Percentiles rank a stretch among this genome's conserved stretches.
Conservation (phyloP, 768 basidiomycete genomes). For the Scleroderma citrinum region DNA sequence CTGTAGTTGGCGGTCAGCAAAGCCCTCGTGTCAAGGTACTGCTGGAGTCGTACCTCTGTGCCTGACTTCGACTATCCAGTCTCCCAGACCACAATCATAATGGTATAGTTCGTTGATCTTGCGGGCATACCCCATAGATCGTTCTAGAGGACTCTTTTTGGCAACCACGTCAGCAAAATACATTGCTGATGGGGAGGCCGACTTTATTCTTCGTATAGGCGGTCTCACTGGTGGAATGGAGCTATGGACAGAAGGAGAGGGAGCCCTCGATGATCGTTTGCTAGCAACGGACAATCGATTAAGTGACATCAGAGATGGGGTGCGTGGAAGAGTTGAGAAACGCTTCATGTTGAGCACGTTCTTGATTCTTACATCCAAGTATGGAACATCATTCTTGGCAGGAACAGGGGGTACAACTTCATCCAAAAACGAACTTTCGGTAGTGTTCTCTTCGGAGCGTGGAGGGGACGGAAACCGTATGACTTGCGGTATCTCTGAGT, state of each 20-base stretch:
- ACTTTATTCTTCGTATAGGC: constrained; percentile 28
- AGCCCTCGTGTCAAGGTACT: background rate
- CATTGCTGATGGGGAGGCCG: constrained; percentile 60
- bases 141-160: constrained; percentile 54
- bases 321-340: constrained; percentile 56
- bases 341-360: constrained; percentile 33
- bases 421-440: constrained; percentile 8
- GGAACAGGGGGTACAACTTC: constrained; percentile 26
- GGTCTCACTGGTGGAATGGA: constrained; percentile 20
- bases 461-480: constrained; percentile 12
- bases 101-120: constrained; percentile 80
- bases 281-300: constrained; percentile 16
- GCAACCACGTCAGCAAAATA: constrained; percentile 57
- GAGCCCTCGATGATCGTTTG: constrained; percentile 20
- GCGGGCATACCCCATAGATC: constrained; percentile 65
- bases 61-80: constrained; percentile 64
- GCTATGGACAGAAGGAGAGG: constrained; percentile 28
- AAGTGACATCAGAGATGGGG: constrained; percentile 53
- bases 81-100: constrained; percentile 68
- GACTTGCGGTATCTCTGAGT: constrained; percentile 10
- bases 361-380: constrained; percentile 22
- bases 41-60: constrained; percentile 41
- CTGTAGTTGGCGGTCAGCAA: constrained; percentile 9
- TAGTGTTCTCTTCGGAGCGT: constrained; percentile 16
- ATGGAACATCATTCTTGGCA: constrained; percentile 18